Evolutionary conservation across 306 rosid genomes (phyloP).

Genomic region (Quercus engelmannii): DNA sequence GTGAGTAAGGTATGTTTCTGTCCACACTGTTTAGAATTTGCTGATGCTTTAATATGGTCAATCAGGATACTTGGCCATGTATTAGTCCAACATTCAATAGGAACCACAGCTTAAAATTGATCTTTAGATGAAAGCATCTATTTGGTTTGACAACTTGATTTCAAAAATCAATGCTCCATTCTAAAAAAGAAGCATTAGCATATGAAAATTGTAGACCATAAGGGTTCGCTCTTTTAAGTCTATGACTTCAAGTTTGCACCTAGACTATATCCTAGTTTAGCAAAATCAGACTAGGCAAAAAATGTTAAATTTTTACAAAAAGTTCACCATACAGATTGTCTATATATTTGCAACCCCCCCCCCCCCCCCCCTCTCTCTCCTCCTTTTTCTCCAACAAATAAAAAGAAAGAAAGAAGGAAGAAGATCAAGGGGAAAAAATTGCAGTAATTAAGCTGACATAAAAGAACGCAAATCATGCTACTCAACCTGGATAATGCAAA

Average conservation of each 20-base stretch:
- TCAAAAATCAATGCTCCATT: neutral
- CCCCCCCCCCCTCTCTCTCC: too few species aligned
- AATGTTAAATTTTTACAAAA: neutral
- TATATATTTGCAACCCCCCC: neutral
- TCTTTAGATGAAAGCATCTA: neutral
- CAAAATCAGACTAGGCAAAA: neutral
- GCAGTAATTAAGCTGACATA: neutral
- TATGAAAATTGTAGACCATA: neutral
- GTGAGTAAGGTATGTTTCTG: neutral
- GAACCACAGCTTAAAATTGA: neutral
- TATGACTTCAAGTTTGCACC: neutral
- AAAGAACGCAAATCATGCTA: constrained; percentile 3
- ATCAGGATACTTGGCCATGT: neutral
- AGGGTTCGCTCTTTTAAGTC: neutral
- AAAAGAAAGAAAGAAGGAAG: neutral
- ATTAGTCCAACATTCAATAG: neutral
- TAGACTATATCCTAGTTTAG: neutral
- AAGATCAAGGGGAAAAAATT: neutral
- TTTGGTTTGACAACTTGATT: neutral
- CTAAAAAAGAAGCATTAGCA: neutral
- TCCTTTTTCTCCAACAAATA: neutral
- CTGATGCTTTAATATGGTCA: neutral
- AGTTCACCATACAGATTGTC: neutral
- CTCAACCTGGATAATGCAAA: constrained; percentile 74
- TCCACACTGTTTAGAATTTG: neutral